Base-by-base conservation (phyloP, 2,329 filamentous ascomycete genomes). In the Fusarium albidum region DNA sequence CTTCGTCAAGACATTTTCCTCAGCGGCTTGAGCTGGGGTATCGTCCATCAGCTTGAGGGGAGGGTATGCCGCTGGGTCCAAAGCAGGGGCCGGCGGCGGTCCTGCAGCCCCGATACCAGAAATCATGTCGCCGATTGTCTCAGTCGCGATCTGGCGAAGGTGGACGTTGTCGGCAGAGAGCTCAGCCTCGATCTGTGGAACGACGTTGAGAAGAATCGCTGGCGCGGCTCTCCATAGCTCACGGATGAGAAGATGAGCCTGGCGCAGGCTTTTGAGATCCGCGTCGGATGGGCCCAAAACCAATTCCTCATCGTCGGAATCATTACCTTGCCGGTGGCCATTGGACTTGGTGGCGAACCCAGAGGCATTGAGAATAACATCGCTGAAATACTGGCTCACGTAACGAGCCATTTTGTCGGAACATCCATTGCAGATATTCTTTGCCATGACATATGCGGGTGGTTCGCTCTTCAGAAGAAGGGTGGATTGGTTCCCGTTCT, bases 141-240 rank as follows among this genome's bases (percentile, higher is more conserved):
- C 92, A 0, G 94, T 96, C 3, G 94, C 94, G 51, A 99, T 82
- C 53, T 91, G 83, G 46, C 95, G 90, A 49, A 99, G 78, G 64
- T 95, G 87, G 4, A 93, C 82, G 55, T 96, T 96, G 69, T 99
- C 95, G 0, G 93, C 92, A 4, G 89, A 90, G 45, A 99, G 79
- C 75, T 99, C 95, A 28, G 92, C 90, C 69, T 98, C 94, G 32
- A 99, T 80, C 72, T 97, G 93, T 5, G 93, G 93, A 45, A 99
- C 88, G 11, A 99, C 94, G 67, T 97, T 96, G 61, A 92, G 89
- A 14, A 99, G 82, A 25, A 98, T 91, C 26, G 88, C 83, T 0
- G 96, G 93, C 29, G 91, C 91, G 39, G 94, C 93, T 60, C 93
- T 87, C 94, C 96, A 99, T 14, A 99, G 81, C 73, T 99, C 95